Conservation (phyloP, 2,329 filamentous ascomycete species). For the Talaromyces rugulosus region DNA sequence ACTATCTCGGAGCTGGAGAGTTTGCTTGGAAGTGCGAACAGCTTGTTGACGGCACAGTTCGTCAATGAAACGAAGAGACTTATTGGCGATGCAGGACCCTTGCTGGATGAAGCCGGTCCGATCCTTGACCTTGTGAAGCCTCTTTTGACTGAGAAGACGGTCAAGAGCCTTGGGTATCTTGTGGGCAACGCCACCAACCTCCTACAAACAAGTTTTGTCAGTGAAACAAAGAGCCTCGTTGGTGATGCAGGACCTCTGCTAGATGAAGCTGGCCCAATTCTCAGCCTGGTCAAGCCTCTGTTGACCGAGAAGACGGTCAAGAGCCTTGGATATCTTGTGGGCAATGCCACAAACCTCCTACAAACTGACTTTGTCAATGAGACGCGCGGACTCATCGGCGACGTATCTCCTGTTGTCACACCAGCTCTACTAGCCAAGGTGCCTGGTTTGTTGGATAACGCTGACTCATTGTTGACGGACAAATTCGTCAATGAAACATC, state of each 20-base stretch:
- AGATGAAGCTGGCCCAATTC: conserved; percentile 4
- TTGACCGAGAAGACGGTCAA: conserved; percentile 9
- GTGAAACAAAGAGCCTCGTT: conserved; percentile 21
- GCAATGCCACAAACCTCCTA: conserved; percentile 20
- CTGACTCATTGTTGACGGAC: conserved; percentile 28
- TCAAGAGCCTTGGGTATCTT: conserved; percentile 5
- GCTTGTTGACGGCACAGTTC: conserved; percentile 21
- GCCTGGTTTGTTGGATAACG: conserved; percentile 19
- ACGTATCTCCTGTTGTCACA: conserved; percentile 23
- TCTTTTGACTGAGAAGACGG: conserved; percentile 5
- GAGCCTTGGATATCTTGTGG: conserved; percentile 8
- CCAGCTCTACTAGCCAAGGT: conserved; percentile 22
- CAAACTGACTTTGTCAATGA: conserved; percentile 23
- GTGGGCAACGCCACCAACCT: conserved; percentile 18
- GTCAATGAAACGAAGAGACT: conserved; percentile 22
- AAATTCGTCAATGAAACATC: conserved; percentile 26
- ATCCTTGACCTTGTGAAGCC: conserved; percentile 6
- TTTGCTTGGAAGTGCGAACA: conserved; percentile 15
- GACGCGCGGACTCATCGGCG: conserved; percentile 18
- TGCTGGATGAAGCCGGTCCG: conserved; percentile 5
- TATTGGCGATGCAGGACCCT: conserved; percentile 14
- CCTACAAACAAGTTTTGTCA: conserved; percentile 22
- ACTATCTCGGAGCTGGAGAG: conserved; percentile 7
- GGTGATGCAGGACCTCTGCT: conserved; percentile 11
- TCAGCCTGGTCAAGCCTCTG: conserved; percentile 5